A percentile compares a stretch with the other conserved stretches of the same genome.
Conservation (phyloP, 139 green algal genomes). For the Chlamydomonas sphaeroides region DNA sequence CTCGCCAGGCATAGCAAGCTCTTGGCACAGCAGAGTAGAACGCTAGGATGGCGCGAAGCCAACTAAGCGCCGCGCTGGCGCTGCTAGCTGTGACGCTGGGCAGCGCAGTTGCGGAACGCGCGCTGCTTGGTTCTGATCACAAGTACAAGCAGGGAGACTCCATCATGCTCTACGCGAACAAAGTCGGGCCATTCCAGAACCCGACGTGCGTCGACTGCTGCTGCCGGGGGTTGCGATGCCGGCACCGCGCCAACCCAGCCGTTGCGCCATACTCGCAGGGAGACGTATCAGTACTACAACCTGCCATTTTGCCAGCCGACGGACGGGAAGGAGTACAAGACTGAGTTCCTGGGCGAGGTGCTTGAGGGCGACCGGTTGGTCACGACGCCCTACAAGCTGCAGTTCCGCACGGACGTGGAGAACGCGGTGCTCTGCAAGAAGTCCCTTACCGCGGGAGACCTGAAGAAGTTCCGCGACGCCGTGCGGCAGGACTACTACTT, state of each 20-base stretch:
- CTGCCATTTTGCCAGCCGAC: conserved; percentile 93
- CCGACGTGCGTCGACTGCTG: conserved; percentile 49
- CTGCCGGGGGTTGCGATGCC: neutral
- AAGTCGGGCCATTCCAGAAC: conserved; percentile 84
- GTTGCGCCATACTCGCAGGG: conserved; percentile 58
- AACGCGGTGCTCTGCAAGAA: conserved; percentile 85
- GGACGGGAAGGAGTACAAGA: conserved; percentile 84
- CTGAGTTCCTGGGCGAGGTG: conserved; percentile 87
- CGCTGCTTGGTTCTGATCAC: conserved; percentile 52
- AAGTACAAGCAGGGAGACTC: conserved; percentile 74
- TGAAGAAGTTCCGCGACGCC: conserved; percentile 84
- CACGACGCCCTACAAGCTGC: conserved; percentile 87
- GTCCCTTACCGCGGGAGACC: conserved; percentile 76
- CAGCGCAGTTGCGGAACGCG: neutral
- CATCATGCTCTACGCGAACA: conserved; percentile 75
- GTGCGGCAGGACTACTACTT: conserved; percentile 98
- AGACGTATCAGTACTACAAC: conserved; percentile 97
- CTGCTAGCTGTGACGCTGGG: conserved; percentile 2
- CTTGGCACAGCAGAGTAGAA: too few species aligned
- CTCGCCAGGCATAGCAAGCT: too few species aligned
- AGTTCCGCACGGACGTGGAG: conserved; percentile 86
- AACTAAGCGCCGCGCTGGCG: too few species aligned
- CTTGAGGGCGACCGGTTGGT: conserved; percentile 86
- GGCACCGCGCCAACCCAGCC: neutral
- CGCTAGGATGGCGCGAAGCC: too few species aligned